phyloP scores from a whole-genome alignment of 1,284 basidiomycete species.

The Blastosporella zonata region DNA sequence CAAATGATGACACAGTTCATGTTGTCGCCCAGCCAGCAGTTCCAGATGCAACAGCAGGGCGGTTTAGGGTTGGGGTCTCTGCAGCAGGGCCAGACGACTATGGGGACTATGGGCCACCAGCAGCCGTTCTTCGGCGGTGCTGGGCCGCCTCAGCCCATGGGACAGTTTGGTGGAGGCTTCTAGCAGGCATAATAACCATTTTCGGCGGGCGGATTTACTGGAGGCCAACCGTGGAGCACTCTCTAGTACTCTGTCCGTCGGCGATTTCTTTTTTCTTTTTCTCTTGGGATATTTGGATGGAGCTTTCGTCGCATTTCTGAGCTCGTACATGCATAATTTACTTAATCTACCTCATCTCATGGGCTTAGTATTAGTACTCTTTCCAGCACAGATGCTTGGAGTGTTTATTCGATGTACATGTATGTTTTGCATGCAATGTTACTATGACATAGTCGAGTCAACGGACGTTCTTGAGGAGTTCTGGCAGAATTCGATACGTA shows the following conservation, averaged over 20 bases:
- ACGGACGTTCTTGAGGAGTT: too few relatives aligned
- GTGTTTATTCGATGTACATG: too few relatives aligned
- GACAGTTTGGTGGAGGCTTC: conserved; percentile 16
- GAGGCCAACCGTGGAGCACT: conserved; percentile 31
- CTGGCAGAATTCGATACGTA: too few relatives aligned
- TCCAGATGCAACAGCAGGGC: conserved; percentile 19
- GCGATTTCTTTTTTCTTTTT: not conserved
- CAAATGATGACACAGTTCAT: conserved; percentile 23
- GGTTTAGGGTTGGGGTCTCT: conserved; percentile 5
- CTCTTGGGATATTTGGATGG: not conserved
- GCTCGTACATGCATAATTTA: not conserved
- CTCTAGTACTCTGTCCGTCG: conserved; percentile 21
- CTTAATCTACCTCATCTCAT: not conserved
- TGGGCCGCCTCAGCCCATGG: conserved; percentile 6
- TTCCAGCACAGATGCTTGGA: too few relatives aligned
- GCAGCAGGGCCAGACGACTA: not conserved
- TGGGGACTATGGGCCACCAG: conserved; percentile 10
- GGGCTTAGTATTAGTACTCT: too few relatives aligned
- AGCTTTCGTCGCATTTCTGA: not conserved
- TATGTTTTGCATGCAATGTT: too few relatives aligned
- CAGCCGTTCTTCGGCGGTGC: not conserved
- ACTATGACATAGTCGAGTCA: too few relatives aligned
- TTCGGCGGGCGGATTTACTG: conserved; percentile 21
- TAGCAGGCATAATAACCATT: conserved; percentile 22
- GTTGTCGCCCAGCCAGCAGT: conserved; percentile 13